Evolutionary conservation across 2,329 filamentous ascomycete genomes (phyloP).

Genomic region (Exophiala oligosperma): DNA sequence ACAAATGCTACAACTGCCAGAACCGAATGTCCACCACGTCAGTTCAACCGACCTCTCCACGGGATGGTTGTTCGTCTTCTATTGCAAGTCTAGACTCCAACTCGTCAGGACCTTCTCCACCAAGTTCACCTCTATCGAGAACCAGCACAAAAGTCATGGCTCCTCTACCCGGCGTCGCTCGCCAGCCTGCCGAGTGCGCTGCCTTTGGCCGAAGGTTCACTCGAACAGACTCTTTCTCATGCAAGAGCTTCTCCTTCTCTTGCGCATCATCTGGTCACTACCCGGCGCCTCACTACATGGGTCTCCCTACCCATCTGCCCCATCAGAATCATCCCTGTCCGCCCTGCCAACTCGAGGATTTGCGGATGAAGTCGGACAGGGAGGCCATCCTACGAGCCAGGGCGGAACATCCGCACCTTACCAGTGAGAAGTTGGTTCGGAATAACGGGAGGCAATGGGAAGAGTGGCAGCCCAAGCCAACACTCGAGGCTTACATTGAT

Average conservation of each 20-base stretch:
- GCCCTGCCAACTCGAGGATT: slow-evolving; percentile 28
- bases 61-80: slow-evolving; percentile 21
- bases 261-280: slow-evolving; percentile 26
- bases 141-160: slow-evolving; percentile 13
- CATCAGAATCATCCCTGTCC: slow-evolving; percentile 30
- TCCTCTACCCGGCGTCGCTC: slow-evolving; percentile 25
- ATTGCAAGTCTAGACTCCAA: slow-evolving; percentile 23
- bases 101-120: slow-evolving; percentile 12
- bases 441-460: slow-evolving; percentile 24
- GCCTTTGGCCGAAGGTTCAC: slow-evolving; percentile 14
- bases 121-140: slow-evolving; percentile 21
- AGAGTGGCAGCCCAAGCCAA: slow-evolving; percentile 26
- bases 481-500: slow-evolving; percentile 26
- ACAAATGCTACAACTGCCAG: slow-evolving; percentile 31
- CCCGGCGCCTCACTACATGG: slow-evolving; percentile 26
- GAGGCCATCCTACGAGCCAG: slow-evolving; percentile 22
- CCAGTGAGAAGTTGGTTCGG: slow-evolving; percentile 27
- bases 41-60: slow-evolving; percentile 14
- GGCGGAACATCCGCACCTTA: slow-evolving; percentile 25
- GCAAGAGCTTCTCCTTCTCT: slow-evolving; percentile 26
- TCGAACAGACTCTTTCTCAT: slow-evolving; percentile 16
- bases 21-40: slow-evolving; percentile 15
- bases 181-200: slow-evolving; percentile 23
- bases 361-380: slow-evolving; percentile 16
- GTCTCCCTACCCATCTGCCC: slow-evolving; percentile 26